Percentiles rank a stretch among this genome's conserved stretches.
Conservation (phyloP, 2,329 filamentous ascomycete genomes). For the Colletotrichum tamarilloi region DNA sequence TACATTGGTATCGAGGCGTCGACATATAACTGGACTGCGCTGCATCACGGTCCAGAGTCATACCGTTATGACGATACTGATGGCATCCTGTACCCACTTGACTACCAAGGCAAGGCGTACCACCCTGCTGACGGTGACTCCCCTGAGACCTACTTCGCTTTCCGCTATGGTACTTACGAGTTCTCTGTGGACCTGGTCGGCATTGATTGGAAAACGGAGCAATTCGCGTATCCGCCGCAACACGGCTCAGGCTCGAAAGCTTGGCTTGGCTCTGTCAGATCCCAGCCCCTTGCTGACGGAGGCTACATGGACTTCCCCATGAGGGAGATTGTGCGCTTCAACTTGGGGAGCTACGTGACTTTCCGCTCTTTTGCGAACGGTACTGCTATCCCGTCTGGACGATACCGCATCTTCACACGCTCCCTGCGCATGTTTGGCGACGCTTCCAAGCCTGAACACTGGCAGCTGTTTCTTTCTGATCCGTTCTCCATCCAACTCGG, state of each 20-base stretch:
- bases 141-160: constrained; percentile 36
- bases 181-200: constrained; percentile 38
- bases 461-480: constrained; percentile 54
- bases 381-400: constrained; percentile 30
- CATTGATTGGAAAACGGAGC: constrained; percentile 28
- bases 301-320: constrained; percentile 26
- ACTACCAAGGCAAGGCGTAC: constrained; percentile 30
- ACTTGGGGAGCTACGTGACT: constrained; percentile 17
- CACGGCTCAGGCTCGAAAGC: constrained; percentile 19
- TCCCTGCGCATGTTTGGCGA: constrained; percentile 64
- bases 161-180: constrained; percentile 38
- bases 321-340: constrained; percentile 31
- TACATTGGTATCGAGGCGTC: constrained; percentile 40
- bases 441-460: constrained; percentile 53
- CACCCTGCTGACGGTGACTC: constrained; percentile 33
- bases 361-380: constrained; percentile 37
- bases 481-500: constrained; percentile 36
- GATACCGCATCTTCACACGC: constrained; percentile 47
- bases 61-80: constrained; percentile 34
- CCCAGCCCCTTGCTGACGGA: background rate
- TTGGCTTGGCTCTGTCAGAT: constrained; percentile 33
- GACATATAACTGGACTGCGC: constrained; percentile 38
- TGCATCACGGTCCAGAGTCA: constrained; percentile 30
- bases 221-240: constrained; percentile 34
- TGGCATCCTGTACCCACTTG: constrained; percentile 35